phyloP scores from a whole-genome alignment of 192 early-diverging fungal genomes.

The Phlyctochytrium bullatum region DNA sequence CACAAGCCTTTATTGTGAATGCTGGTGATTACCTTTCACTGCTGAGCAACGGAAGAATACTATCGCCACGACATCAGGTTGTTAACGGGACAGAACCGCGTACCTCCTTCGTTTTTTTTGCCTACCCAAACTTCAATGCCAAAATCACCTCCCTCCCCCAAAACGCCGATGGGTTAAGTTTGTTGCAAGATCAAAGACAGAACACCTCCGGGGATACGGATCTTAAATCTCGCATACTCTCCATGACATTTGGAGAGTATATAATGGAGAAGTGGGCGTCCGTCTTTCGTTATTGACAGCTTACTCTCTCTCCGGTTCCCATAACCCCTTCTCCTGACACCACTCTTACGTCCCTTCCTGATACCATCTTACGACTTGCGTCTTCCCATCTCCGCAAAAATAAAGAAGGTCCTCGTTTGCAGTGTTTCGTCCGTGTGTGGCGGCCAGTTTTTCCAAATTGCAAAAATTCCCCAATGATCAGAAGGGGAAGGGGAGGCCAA shows the following conservation, averaged over 20 bases:
- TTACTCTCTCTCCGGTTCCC: too few relatives aligned
- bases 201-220: neutral
- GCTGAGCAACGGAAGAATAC: constrained; percentile 45
- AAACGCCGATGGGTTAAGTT: constrained; percentile 16
- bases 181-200: constrained; percentile 27
- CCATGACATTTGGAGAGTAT: constrained; percentile 34
- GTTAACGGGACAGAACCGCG: constrained; percentile 46
- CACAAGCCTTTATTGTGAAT: constrained; percentile 56
- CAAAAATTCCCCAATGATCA: too few relatives aligned
- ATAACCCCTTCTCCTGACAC: too few relatives aligned
- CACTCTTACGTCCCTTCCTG: too few relatives aligned
- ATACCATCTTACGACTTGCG: too few relatives aligned
- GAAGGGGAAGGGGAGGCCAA: too few relatives aligned
- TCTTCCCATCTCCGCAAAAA: too few relatives aligned
- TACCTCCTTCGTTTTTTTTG: constrained; percentile 60
- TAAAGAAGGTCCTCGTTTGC: too few relatives aligned
- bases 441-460: too few relatives aligned
- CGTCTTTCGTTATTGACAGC: constrained; percentile 18
- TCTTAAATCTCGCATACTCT: neutral
- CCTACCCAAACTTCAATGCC: constrained; percentile 56
- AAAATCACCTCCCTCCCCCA: constrained; percentile 8
- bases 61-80: constrained; percentile 59
- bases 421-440: too few relatives aligned
- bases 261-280: constrained; percentile 32
- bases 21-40: constrained; percentile 63